A percentile compares a stretch with the other conserved stretches of the same genome.
Evolutionary conservation across 2,329 filamentous ascomycete species (phyloP).

Genomic region (Eutypella sp.): DNA sequence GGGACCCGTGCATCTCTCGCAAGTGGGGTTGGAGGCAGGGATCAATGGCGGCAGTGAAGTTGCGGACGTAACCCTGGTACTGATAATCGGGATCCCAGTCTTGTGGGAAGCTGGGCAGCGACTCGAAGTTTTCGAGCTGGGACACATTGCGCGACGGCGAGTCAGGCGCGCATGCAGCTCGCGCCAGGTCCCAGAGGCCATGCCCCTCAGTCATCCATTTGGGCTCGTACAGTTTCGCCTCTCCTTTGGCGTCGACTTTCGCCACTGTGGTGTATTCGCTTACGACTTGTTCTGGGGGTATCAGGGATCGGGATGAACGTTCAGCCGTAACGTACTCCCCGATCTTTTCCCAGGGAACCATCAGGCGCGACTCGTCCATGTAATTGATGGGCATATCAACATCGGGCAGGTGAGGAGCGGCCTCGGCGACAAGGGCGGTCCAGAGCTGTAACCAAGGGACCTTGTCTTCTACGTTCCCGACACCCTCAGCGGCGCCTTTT

Average conservation of each 20-base stretch:
- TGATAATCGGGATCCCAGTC: conserved; percentile 23
- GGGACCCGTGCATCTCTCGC: conserved; percentile 44
- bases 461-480: conserved; percentile 34
- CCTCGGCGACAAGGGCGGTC: conserved; percentile 45
- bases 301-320: conserved; percentile 30
- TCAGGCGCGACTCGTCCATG: conserved; percentile 46
- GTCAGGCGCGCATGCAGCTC: conserved; percentile 43
- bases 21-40: conserved; percentile 49
- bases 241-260: conserved; percentile 12
- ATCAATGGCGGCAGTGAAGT: conserved; percentile 51
- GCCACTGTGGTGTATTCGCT: conserved; percentile 29
- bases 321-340: conserved; percentile 38
- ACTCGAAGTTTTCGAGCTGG: conserved; percentile 27
- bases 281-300: conserved; percentile 33
- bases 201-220: conserved; percentile 31
- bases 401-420: conserved; percentile 46
- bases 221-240: conserved; percentile 22
- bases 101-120: conserved; percentile 20
- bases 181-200: conserved; percentile 46
- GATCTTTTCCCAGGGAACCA: conserved; percentile 49
- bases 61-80: conserved; percentile 44
- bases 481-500: conserved; percentile 34
- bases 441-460: conserved; percentile 44
- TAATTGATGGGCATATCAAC: conserved; percentile 51
- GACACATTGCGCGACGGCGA: conserved; percentile 37